phyloP scores from a whole-genome alignment of 2,329 filamentous ascomycete genomes.

The Ophiocordyceps camponoti-saundersi region DNA sequence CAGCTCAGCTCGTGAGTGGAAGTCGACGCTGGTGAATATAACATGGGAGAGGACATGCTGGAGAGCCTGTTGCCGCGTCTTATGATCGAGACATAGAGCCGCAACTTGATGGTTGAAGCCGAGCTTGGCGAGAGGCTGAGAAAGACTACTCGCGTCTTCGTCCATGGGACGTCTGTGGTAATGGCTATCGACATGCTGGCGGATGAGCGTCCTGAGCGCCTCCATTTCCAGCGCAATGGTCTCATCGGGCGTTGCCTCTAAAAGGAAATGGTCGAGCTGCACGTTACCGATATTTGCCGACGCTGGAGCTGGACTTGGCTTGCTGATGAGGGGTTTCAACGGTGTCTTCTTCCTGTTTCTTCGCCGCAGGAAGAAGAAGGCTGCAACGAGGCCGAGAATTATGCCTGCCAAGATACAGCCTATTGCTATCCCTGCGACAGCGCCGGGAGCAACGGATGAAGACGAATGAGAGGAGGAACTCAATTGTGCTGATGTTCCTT shows the following conservation, averaged over 20 bases:
- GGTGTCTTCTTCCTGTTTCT: constrained; percentile 1
- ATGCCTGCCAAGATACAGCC: constrained; percentile 13
- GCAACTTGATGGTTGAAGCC: constrained; percentile 7
- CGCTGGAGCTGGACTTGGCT: neutral
- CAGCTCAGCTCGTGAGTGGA: constrained; percentile 8
- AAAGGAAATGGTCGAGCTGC: constrained; percentile 17
- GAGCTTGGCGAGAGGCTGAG: constrained; percentile 1
- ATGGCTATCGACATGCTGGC: constrained; percentile 21
- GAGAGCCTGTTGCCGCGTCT: constrained; percentile 14
- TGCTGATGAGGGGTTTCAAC: neutral
- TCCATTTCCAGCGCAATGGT: constrained; percentile 15
- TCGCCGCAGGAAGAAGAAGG: constrained; percentile 11
- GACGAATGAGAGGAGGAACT: no score
- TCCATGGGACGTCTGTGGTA: constrained; percentile 15
- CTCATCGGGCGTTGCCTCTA: constrained; percentile 18
- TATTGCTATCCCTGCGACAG: constrained; percentile 4
- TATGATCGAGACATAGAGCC: constrained; percentile 13
- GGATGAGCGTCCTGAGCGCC: constrained; percentile 16
- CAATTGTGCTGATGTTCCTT: constrained; percentile 1
- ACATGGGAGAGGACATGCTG: constrained; percentile 20
- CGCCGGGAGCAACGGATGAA: neutral
- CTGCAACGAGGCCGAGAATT: constrained; percentile 8
- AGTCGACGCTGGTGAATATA: constrained; percentile 17
- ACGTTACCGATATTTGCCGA: constrained; percentile 6
- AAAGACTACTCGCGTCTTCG: neutral